Evolutionary conservation across 2,329 filamentous ascomycete species (phyloP), one percentile per base, ranked within the genome.

Genomic region (Fusarium cyanostomum): DNA sequence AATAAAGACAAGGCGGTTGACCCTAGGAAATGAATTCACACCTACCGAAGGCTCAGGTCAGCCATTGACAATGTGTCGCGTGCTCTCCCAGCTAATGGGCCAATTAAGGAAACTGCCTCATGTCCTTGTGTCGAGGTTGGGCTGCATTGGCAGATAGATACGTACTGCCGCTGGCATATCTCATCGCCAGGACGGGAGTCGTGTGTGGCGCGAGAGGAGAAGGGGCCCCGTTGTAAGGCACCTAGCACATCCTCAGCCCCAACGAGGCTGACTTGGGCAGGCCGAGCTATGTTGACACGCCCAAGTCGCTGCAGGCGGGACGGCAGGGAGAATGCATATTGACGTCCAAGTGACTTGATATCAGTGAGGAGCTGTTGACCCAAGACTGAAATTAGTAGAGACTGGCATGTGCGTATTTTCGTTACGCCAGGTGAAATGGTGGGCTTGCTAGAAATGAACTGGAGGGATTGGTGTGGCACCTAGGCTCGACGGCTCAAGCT

Each of bases 21-120:
- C 41, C 18, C 18, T 10, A 52, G 54, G 58, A 66, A 63, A 66
- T 66, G 62, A 64, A 62, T 63, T 59, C 49, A 63, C 66, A 59
- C 64, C 52, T 12, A 37, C 26, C 16, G 37, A 45, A 26, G 24
- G 33, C 37, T 62, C 48, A 39, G 37, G 41, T 16, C 21, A 16
- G 28, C 35, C 56, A 34, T 43, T 42, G 27, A 30, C 33, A 51
- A 37, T 46, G 35, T 49, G 52, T 57, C 57, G 59, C 45, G 59
- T 57, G 59, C 52, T 38, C 38, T 51, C 39, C 9, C 38, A 43
- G 38, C 15, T n/a, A 35, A 45, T 52, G 38, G 30, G 31, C 38
- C 49, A 18, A 45, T 28, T 39, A 21, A 21, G 26, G 33, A 38
- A 16, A 24, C 41, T 44, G 6, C 21, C n/a, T 44, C 16, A 21